Percentiles rank a stretch among this genome's conserved stretches.
Evolutionary conservation across 495 filamentous ascomycete genomes (phyloP).

Genomic region (Rhypophila decipiens): DNA sequence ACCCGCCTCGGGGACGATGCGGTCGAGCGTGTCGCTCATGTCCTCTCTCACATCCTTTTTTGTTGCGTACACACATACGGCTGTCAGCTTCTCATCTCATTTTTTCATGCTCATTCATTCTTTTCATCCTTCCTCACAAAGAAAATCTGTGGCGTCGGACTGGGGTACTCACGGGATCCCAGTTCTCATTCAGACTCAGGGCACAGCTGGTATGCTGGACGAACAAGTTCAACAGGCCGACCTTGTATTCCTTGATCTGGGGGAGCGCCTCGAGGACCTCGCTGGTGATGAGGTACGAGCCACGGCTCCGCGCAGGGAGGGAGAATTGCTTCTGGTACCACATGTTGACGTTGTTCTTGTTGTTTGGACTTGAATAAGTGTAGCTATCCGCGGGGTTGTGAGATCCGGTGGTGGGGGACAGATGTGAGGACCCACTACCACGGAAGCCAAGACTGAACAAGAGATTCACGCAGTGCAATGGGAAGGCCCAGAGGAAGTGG

Average conservation of each 20-base stretch:
- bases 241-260: conserved; percentile 70
- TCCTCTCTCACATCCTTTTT: conserved; percentile 52
- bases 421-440: conserved; percentile 2
- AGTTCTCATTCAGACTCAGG: conserved; percentile 90
- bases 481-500: conserved; percentile 39
- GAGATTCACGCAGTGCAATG: conserved; percentile 34
- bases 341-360: conserved; percentile 36
- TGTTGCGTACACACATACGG: too few relatives aligned
- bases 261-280: conserved; percentile 61
- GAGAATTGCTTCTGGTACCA: conserved; percentile 78
- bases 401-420: conserved; percentile 6
- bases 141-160: conserved; percentile 5
- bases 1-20: conserved; percentile 72
- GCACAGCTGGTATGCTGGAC: conserved; percentile 87
- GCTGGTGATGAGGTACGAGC: conserved; percentile 85
- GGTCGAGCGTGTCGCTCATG: conserved; percentile 90
- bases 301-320: conserved; percentile 66
- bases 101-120: background rate
- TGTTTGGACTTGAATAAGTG: background rate
- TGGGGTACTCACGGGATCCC: conserved; percentile 62
- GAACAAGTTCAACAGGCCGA: conserved; percentile 83
- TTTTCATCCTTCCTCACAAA: background rate
- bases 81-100: conserved; percentile 1
- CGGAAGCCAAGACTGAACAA: too few relatives aligned
- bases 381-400: conserved; percentile 5